phyloP scores from a whole-genome alignment of 2,329 filamentous ascomycete species.

The Trichoderma pleuroti region DNA sequence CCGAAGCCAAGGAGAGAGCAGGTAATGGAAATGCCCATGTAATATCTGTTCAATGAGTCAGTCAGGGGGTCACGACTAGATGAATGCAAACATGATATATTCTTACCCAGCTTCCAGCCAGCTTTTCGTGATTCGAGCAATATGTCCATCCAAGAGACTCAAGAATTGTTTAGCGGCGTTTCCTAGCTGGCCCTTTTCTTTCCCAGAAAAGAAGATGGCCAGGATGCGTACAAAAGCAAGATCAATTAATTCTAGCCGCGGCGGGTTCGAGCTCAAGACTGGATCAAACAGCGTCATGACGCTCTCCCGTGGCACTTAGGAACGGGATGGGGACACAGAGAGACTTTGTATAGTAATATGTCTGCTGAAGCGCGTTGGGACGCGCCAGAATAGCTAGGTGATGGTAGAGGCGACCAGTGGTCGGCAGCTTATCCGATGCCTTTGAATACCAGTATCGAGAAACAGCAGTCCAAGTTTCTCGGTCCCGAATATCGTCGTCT shows the following conservation, averaged over 20 bases:
- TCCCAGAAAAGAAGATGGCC: slow-evolving; percentile 59
- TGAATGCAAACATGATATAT: neutral
- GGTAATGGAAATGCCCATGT: slow-evolving; percentile 31
- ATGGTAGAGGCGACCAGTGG: slow-evolving; percentile 77
- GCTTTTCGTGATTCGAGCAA: slow-evolving; percentile 47
- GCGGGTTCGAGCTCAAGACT: slow-evolving; percentile 40
- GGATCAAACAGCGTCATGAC: slow-evolving; percentile 68
- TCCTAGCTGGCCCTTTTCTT: slow-evolving; percentile 42
- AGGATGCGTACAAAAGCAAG: slow-evolving; percentile 61
- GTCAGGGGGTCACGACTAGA: no score
- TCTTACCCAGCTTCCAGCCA: slow-evolving; percentile 50
- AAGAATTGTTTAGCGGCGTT: slow-evolving; percentile 49
- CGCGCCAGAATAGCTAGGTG: slow-evolving; percentile 78
- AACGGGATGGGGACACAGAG: slow-evolving; percentile 68
- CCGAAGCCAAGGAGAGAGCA: slow-evolving; percentile 37
- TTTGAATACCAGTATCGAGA: slow-evolving; percentile 81
- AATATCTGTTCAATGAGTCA: slow-evolving; percentile 23
- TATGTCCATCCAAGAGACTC: slow-evolving; percentile 52
- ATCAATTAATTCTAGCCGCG: slow-evolving; percentile 45
- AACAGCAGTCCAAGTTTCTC: slow-evolving; percentile 78
- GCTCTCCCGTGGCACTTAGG: slow-evolving; percentile 61
- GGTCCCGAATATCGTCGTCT: slow-evolving; percentile 69
- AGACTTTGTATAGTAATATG: slow-evolving; percentile 69
- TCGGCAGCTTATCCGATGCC: slow-evolving; percentile 72
- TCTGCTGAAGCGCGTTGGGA: slow-evolving; percentile 65